Base-by-base conservation (phyloP, 306 rosid species). In the Cucumis melo region DNA sequence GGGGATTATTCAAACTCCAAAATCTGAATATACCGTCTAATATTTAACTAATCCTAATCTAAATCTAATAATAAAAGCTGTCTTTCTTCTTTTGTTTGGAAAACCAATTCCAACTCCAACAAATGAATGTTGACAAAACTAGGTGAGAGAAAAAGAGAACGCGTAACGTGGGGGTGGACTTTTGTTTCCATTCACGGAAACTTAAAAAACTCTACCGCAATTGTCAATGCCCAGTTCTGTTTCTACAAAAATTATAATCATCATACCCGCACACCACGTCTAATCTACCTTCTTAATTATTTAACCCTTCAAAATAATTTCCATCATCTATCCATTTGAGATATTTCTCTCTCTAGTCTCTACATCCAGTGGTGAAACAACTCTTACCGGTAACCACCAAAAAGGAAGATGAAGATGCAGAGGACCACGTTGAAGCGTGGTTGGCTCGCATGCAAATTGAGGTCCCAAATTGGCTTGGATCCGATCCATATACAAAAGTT, bases 141-240 rank as follows among this genome's bases (percentile, higher is more conserved):
- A 59, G 34, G 64, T 56, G 71, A 34, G 71, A 36, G 23, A 46
- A 46, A 5, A 5, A 42, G 42, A 0, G 21, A 29, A 13, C 19
- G 32, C 32, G 53, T 20, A 66, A 67, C 54, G 74, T 67, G 74
- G 74, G 74, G 54, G 74, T 67, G 54, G 34, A 41, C 74, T 67
- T 66, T 67, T 41, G 11, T 20, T 32, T 32, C 68, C 41, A 32
- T 14, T 16, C 41, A 15, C 20, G 62, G 62, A 57, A 57, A n/a
- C n/a, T 50, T 5, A 5, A 13, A 48, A 48, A 48, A 48, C 54
- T 14, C 19, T 15, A 50, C 55, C 55, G 8, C 55, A 41, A 41
- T 15, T 1, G 7, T 12, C 16, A 44, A 44, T 44, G 11, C 50
- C 11, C 48, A 42, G 0, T 14, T 4, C n/a, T 50, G 7, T 15